Base-by-base conservation (phyloP, 352 stramenopile species). In the Globisporangium takayamanum region DNA sequence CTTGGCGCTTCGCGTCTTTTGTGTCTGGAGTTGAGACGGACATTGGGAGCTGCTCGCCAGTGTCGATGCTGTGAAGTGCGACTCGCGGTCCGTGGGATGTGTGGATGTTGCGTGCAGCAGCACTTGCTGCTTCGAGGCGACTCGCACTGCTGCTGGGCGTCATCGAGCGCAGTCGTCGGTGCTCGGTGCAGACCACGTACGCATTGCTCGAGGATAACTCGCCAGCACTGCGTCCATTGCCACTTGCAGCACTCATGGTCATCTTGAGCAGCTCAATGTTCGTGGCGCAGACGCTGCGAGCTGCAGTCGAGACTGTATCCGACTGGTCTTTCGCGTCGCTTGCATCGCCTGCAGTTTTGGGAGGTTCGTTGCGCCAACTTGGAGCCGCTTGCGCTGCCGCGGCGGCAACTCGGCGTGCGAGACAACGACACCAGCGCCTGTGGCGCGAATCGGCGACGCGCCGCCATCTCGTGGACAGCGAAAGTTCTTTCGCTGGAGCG, bases 281-380 rank as follows among this genome's bases (percentile, higher is more conserved):
- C 22, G 74, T 85, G 46, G 76, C 69, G 39, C 67, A 65, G 36
- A 75, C 62, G 42, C 63, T 64, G 16, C 60, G 68, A 16, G 66
- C 55, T 6, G 64, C 72, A 39, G 5, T 25, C 30, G 10, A 64
- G 46, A 33, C 73, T 12, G 33, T 7, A 39, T 39, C 33, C 33
- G 33, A 12, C 33, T 39, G 33, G 10, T 14, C 33, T 10, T 12
- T 39, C 33, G 33, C 33, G 11, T 39, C 33, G 33, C 33, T 39
- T 7, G 33, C 33, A 39, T 39, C 33, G 33, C 33, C 7, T 12
- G 33, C 11, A 12, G 33, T 70, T 42, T 80, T 1, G 58, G 56
- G 28, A 89, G 57, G 54, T 93, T 93, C 0, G 80, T 93, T 5
- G 70, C 61, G 4, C 83, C 84, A n/a, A 93, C 78, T 57, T 89